Evolutionary conservation across 495 filamentous ascomycete genomes (phyloP), one percentile per base, ranked within the genome.

Genomic region (Evernia prunastri): DNA sequence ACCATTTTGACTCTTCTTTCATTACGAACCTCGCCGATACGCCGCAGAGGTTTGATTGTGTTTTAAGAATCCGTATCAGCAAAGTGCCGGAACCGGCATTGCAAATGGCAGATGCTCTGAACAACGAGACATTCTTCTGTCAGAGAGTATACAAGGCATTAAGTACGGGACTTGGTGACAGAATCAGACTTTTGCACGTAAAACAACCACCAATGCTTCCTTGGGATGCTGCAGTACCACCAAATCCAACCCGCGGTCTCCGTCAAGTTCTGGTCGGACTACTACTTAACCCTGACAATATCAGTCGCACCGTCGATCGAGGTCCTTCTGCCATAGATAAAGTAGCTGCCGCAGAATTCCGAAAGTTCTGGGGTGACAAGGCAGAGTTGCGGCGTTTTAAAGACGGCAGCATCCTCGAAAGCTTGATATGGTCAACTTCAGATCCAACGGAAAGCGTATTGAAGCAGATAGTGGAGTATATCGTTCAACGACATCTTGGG

Each of bases 1-100:
- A 96, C 69, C 87, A 89, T 63, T 96, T 97, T 67, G 87, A 88
- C 42, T 78, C 86, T 5, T 84, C 88, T 10, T 97, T 98, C 72
- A 90, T 96, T 45, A 72, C 85, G 35, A 89, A 86, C 69, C 80
- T 83, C 20, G 80, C 92, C 67, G 75, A 87, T 39, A 80, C 84
- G n/a, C 73, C 85, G 31, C 80, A 88, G 45, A 84, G 80, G 60
- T 97, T 87, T 70, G 94, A 97, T 72, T 74, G 86, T 27, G 67
- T 86, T 42, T 59, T 82, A 23, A 27, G 35, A 33, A 13, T 66
- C 8, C 27, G 35, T 37, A 31, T 18, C 8, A 42, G 23, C 15
- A 37, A 29, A 20, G 4, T 36, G n/a, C 8, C 9, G 29, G n/a
- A n/a, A 51, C 37, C n/a, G 49, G 3, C 39, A 42, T 40, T 4